These are phyloP conservation scores for Boletus rubescentipes DNA, from an alignment of 768 basidiomycete species.

Conservation along the genomic window DNA sequence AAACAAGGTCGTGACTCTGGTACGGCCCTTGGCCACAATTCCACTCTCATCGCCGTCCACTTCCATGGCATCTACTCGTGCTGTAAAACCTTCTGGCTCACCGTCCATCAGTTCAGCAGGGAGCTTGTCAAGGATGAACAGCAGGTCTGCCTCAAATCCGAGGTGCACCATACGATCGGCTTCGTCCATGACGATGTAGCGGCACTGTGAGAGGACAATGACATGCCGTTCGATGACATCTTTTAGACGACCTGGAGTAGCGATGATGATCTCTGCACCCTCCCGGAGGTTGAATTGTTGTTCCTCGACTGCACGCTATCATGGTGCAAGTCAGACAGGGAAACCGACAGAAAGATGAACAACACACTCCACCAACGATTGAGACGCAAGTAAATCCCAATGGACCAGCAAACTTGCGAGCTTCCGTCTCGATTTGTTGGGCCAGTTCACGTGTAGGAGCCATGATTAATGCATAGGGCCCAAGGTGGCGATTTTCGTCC, in stretches of 20 bases:
- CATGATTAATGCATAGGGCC: conserved; percentile 90
- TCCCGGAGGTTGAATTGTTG: conserved; percentile 98
- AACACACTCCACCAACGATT: conserved; percentile 89
- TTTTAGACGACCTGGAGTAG: conserved; percentile 96
- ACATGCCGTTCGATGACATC: conserved; percentile 97
- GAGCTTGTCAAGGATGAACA: conserved; percentile 91
- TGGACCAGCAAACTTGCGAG: conserved; percentile 87
- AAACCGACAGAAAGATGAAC: not conserved
- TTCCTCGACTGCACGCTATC: conserved; percentile 87
- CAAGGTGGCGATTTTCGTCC: conserved; percentile 92
- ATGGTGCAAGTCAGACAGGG: conserved; percentile 13
- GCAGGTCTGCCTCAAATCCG: conserved; percentile 93
- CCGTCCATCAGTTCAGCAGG: conserved; percentile 88
- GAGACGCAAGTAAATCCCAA: conserved; percentile 94
- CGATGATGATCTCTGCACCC: conserved; percentile 98
- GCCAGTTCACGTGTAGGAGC: conserved; percentile 98
- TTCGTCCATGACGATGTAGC: conserved; percentile 99
- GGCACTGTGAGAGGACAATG: conserved; percentile 93
- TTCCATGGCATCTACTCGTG: conserved; percentile 62
- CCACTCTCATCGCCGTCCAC: conserved; percentile 63
- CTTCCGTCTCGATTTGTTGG: conserved; percentile 94
- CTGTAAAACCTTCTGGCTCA: conserved; percentile 40
- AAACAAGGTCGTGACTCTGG: conserved; percentile 93
- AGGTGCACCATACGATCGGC: conserved; percentile 99
- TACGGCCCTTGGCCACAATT: conserved; percentile 58